Percentiles rank a stretch among this genome's conserved stretches.
Conservation (phyloP, 2,329 filamentous ascomycete genomes). For the Raffaelea ambrosiae region DNA sequence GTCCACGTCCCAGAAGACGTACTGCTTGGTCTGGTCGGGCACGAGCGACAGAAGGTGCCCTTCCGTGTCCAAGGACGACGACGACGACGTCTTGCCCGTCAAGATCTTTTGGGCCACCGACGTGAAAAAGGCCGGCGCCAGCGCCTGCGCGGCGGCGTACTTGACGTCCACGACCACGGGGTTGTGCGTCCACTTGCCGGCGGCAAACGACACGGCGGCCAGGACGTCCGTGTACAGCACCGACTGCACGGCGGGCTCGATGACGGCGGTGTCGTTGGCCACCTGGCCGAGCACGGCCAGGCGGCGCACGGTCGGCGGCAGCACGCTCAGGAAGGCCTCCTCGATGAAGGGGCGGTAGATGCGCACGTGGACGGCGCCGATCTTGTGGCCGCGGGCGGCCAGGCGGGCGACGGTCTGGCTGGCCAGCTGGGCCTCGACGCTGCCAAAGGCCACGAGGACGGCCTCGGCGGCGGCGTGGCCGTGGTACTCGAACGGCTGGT, state of each 20-base stretch:
- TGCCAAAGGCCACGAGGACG: conserved; percentile 88
- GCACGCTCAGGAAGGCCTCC: conserved; percentile 77
- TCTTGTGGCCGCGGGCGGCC: conserved; percentile 61
- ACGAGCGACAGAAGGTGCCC: conserved; percentile 21
- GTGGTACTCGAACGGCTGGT: conserved; percentile 87
- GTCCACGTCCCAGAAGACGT: conserved; percentile 89
- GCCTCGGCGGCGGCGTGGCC: conserved; percentile 72
- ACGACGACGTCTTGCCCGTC: conserved; percentile 29
- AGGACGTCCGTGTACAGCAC: conserved; percentile 86
- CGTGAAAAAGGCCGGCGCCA: conserved; percentile 48
- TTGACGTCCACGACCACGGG: conserved; percentile 76
- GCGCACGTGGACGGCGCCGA: conserved; percentile 85
- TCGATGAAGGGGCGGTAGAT: conserved; percentile 94
- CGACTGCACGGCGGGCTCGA: conserved; percentile 72
- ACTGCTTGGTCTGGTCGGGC: conserved; percentile 61
- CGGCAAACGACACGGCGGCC: conserved; percentile 72
- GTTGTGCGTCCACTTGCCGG: conserved; percentile 47
- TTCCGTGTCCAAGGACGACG: conserved; percentile 35
- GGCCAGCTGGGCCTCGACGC: conserved; percentile 77
- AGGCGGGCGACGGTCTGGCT: conserved; percentile 71
- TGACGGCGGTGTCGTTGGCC: conserved; percentile 59
- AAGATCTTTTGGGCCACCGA: conserved; percentile 40
- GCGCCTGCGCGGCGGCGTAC: conserved; percentile 61
- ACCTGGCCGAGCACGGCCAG: conserved; percentile 90
- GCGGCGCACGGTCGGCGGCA: conserved; percentile 66